Evolutionary conservation across 2,329 filamentous ascomycete species (phyloP).

Genomic region (Pseudomassariella vexata): DNA sequence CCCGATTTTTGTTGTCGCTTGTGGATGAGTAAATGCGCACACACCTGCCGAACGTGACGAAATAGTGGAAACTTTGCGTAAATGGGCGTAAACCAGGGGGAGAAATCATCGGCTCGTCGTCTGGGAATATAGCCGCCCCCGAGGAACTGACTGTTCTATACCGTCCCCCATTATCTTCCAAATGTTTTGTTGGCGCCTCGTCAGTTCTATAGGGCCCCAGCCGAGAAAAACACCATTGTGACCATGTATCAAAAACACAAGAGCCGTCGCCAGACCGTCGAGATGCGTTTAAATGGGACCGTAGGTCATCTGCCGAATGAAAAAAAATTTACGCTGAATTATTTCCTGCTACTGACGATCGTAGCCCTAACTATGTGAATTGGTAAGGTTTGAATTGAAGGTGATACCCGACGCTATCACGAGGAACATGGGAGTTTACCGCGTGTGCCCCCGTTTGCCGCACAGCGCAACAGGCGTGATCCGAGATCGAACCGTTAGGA

Average conservation of each 20-base stretch:
- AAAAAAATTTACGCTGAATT: background rate
- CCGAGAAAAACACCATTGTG: background rate
- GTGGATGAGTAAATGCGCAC: constrained; percentile 3
- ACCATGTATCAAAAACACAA: background rate
- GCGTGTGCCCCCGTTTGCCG: too few species aligned
- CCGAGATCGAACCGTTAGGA: background rate
- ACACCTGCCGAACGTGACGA: constrained; percentile 3
- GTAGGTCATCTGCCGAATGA: background rate
- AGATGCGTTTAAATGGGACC: background rate
- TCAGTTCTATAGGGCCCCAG: constrained; percentile 1
- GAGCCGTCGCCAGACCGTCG: background rate
- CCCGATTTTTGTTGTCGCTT: constrained; percentile 1
- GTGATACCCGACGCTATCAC: background rate
- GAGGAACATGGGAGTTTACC: background rate
- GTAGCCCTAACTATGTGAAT: too few species aligned
- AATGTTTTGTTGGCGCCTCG: background rate
- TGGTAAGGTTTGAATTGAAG: background rate
- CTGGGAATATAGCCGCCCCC: background rate
- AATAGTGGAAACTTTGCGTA: too few species aligned
- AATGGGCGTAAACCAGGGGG: too few species aligned
- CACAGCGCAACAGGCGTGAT: background rate
- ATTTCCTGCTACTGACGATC: background rate
- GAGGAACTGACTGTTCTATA: background rate
- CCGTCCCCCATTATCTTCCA: background rate
- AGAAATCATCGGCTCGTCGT: too few species aligned